phyloP scores from a whole-genome alignment of 495 filamentous ascomycete genomes.

The Daldinia caldariorum region DNA sequence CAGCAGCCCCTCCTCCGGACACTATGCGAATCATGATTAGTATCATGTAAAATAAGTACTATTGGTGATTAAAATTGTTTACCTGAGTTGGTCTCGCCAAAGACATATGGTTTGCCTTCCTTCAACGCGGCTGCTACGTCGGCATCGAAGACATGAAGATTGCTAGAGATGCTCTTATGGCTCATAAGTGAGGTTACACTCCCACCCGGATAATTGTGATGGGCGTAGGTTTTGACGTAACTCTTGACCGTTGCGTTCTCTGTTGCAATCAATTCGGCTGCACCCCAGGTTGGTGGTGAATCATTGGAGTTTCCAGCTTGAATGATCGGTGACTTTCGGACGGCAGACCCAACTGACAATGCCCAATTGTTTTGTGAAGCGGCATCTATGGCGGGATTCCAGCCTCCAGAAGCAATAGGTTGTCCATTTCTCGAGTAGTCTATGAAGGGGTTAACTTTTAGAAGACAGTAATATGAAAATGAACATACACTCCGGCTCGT shows the following conservation, averaged over 20 bases:
- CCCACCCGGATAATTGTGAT: conserved; percentile 70
- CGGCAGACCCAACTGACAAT: conserved; percentile 59
- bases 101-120: conserved; percentile 62
- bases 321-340: conserved; percentile 58
- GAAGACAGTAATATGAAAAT: conserved; percentile 22
- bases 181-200: conserved; percentile 61
- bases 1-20: conserved; percentile 59
- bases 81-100: conserved; percentile 70
- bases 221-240: conserved; percentile 64
- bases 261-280: conserved; percentile 58
- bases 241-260: conserved; percentile 59
- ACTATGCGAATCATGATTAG: conserved; percentile 35
- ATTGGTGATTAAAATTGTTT: not conserved
- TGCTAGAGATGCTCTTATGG: conserved; percentile 59
- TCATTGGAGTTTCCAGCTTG: conserved; percentile 69
- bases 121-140: conserved; percentile 60
- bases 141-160: conserved; percentile 59
- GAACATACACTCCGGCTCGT: conserved; percentile 67
- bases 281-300: conserved; percentile 61
- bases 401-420: conserved; percentile 63
- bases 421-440: conserved; percentile 57
- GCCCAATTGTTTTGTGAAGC: conserved; percentile 66
- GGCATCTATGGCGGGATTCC: conserved; percentile 64
- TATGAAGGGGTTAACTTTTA: conserved; percentile 29
- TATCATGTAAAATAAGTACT: not conserved